Conservation (phyloP, 768 basidiomycete genomes). For the Leccinum sublutescens region DNA sequence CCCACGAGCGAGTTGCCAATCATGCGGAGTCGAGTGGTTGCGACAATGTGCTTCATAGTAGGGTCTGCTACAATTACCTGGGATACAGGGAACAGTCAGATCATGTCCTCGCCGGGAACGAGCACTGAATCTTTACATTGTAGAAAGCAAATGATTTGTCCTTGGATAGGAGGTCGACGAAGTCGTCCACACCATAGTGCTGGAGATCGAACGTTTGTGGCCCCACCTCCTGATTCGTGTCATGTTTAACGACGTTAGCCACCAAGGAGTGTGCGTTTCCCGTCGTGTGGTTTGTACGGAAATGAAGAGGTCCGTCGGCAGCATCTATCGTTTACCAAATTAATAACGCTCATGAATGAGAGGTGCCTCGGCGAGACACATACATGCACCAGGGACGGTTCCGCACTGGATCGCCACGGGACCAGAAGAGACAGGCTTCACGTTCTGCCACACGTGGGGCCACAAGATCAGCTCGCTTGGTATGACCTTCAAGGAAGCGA, state of each 20-base stretch:
- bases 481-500: no score
- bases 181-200: no score
- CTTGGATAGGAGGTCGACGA: no score
- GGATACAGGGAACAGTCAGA: no score
- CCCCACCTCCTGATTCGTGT: no score
- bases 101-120: no score
- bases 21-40: no score
- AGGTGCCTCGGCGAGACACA: not conserved
- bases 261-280: slow-evolving; percentile 8
- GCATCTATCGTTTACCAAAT: slow-evolving; percentile 1
- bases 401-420: not conserved
- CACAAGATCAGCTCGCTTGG: no score
- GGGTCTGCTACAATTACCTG: no score
- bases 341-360: not conserved
- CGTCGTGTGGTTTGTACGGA: slow-evolving; percentile 6
- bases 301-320: not conserved
- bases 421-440: not conserved
- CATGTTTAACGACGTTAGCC: slow-evolving; percentile 3
- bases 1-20: no score
- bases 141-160: not conserved
- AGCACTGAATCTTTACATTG: not conserved
- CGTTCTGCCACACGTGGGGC: not conserved
- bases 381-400: not conserved
- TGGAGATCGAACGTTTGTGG: no score
- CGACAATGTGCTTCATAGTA: no score